Percentiles rank a stretch among this genome's conserved stretches.
phyloP scores from a whole-genome alignment of 2,329 filamentous ascomycete species.

The Apiospora kogelbergensis region DNA sequence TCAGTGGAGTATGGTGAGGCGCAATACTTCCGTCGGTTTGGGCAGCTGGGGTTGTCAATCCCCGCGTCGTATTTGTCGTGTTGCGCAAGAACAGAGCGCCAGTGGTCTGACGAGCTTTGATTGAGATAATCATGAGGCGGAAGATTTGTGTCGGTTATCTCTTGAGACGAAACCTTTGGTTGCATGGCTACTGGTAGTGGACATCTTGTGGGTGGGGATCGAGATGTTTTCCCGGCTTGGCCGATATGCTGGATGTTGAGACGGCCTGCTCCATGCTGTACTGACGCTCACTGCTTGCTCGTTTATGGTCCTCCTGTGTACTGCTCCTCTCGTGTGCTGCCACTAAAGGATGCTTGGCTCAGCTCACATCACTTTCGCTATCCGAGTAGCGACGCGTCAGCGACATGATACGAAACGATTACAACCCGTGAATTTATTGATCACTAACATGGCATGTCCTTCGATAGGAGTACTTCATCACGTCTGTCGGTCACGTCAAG shows the following conservation, averaged over 20 bases:
- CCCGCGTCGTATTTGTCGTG: not conserved
- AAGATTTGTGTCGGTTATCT: not conserved
- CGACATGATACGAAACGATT: constrained; percentile 26
- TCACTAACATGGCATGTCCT: constrained; percentile 66
- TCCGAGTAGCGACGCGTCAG: constrained; percentile 1
- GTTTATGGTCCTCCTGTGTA: constrained; percentile 46
- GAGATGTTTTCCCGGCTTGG: not conserved
- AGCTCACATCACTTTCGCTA: constrained; percentile 8
- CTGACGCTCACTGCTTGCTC: constrained; percentile 55
- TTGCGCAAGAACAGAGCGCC: not conserved
- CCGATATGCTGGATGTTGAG: not conserved
- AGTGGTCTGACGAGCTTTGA: not conserved
- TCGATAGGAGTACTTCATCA: constrained; percentile 92
- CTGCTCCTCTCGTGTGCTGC: constrained; percentile 22
- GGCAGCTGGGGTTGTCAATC: not conserved
- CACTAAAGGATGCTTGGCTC: constrained; percentile 24
- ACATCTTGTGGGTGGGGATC: constrained; percentile 4
- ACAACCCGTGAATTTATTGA: constrained; percentile 39
- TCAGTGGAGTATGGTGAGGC: not conserved
- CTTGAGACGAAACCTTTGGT: not conserved
- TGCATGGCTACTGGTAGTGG: not conserved
- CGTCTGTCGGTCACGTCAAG: constrained; percentile 87
- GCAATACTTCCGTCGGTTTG: not conserved
- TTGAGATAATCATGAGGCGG: not conserved
- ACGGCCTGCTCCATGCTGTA: not conserved